Conservation (phyloP, 108 stramenopile species). For the Nitzschia inconspicua region DNA sequence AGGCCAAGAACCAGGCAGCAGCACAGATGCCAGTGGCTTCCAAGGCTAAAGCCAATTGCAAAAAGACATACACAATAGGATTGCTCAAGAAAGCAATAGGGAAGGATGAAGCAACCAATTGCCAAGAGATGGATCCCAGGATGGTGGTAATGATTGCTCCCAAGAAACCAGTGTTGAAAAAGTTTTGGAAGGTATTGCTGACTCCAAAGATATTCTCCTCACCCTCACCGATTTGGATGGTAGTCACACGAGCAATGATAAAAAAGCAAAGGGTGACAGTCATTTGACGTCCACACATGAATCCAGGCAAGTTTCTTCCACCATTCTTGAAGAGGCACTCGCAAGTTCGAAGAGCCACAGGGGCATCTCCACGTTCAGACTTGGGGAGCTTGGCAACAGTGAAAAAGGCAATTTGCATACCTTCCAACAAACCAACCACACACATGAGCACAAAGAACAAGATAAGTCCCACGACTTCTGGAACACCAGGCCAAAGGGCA, state of each 20-base stretch:
- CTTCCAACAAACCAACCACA: slow-evolving; percentile 65
- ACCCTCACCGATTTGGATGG: slow-evolving; percentile 38
- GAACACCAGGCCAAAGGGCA: slow-evolving; percentile 58
- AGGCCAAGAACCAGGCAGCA: slow-evolving; percentile 63
- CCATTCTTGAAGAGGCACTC: slow-evolving; percentile 46
- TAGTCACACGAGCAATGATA: slow-evolving; percentile 63
- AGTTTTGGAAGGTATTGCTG: slow-evolving; percentile 44
- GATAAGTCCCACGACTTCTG: slow-evolving; percentile 35
- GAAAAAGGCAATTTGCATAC: slow-evolving; percentile 80
- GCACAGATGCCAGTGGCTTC: slow-evolving; percentile 62
- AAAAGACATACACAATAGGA: slow-evolving; percentile 51
- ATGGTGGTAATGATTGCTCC: slow-evolving; percentile 73
- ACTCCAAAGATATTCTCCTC: slow-evolving; percentile 58
- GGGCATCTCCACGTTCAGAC: slow-evolving; percentile 43
- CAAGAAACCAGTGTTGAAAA: slow-evolving; percentile 66
- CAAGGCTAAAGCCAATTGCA: slow-evolving; percentile 42
- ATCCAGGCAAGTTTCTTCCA: slow-evolving; percentile 57
- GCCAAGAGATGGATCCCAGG: slow-evolving; percentile 63
- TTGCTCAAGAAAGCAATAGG: slow-evolving; percentile 62
- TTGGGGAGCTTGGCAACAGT: slow-evolving; percentile 63
- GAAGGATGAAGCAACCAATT: slow-evolving; percentile 59
- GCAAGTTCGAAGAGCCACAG: slow-evolving; percentile 52
- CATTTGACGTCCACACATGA: slow-evolving; percentile 75
- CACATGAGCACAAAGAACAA: slow-evolving; percentile 57
- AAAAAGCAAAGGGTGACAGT: slow-evolving; percentile 66